phyloP scores from a whole-genome alignment of 106 monocot genomes.

The Dendrobium nobile region DNA sequence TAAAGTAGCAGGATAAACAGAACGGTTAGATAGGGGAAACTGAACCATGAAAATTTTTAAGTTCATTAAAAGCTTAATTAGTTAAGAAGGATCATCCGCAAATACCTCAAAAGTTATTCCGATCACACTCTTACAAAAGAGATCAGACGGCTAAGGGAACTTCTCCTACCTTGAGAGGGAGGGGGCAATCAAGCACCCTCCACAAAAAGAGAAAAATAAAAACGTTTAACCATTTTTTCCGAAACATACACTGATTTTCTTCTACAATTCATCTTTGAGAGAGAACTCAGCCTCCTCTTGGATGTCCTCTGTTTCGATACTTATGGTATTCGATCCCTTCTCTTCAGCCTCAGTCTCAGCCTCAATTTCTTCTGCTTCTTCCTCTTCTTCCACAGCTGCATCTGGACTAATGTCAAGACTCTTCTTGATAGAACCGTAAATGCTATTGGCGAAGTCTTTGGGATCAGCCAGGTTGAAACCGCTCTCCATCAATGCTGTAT shows the following conservation, averaged over 20 bases:
- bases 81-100: neutral
- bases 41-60: too few species aligned
- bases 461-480: conserved; percentile 79
- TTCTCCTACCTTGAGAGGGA: neutral
- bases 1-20: too few species aligned
- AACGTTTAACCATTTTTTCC: neutral
- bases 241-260: neutral
- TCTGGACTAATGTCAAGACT: conserved; percentile 71
- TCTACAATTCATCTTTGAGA: conserved; percentile 71
- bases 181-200: neutral
- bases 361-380: conserved; percentile 44
- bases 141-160: neutral
- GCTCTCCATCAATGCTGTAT: conserved; percentile 97
- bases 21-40: too few species aligned
- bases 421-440: conserved; percentile 69
- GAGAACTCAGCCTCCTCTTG: conserved; percentile 23
- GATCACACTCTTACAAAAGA: neutral
- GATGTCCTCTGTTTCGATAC: conserved; percentile 20
- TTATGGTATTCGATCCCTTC: conserved; percentile 19
- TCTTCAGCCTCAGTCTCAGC: conserved; percentile 8
- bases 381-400: conserved; percentile 78
- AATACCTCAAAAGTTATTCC: conserved; percentile 1
- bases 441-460: conserved; percentile 76
- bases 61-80: neutral
- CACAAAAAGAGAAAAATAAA: neutral